These are phyloP conservation scores for Paraphoma sp. DNA, from an alignment of 2,329 filamentous ascomycete genomes.

Conservation along the genomic window DNA sequence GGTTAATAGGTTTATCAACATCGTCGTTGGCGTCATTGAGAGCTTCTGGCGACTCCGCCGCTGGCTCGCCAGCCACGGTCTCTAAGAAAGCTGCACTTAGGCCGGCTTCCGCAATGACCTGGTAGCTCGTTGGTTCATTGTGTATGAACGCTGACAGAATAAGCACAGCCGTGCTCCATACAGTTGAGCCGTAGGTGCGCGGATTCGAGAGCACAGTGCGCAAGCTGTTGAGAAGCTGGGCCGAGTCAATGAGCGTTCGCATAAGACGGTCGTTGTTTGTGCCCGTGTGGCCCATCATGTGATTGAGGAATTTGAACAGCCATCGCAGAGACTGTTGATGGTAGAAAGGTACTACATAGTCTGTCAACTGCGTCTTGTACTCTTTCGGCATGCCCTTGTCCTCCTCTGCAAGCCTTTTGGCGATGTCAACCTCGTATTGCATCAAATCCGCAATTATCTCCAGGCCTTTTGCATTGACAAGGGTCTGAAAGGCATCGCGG, in stretches of 20 bases:
- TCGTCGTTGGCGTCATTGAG: slow-evolving; percentile 18
- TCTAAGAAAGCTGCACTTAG: slow-evolving; percentile 86
- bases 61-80: slow-evolving; percentile 66
- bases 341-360: slow-evolving; percentile 92
- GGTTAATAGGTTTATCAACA: slow-evolving; percentile 12
- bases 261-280: slow-evolving; percentile 89
- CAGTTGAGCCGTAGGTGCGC: slow-evolving; percentile 82
- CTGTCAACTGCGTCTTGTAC: slow-evolving; percentile 81
- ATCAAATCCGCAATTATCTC: slow-evolving; percentile 90
- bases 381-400: slow-evolving; percentile 75
- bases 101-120: slow-evolving; percentile 92
- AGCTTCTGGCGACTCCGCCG: slow-evolving; percentile 24
- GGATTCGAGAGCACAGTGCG: slow-evolving; percentile 83
- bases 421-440: slow-evolving; percentile 75
- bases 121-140: slow-evolving; percentile 97
- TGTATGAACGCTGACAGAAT: slow-evolving; percentile 97
- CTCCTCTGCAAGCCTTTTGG: slow-evolving; percentile 69
- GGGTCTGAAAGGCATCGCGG: slow-evolving; percentile 80
- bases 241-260: slow-evolving; percentile 92
- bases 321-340: slow-evolving; percentile 93
- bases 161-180: slow-evolving; percentile 93
- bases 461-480: slow-evolving; percentile 83
- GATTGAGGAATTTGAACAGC: slow-evolving; percentile 94
- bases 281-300: slow-evolving; percentile 84
- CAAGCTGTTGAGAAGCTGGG: slow-evolving; percentile 79